A percentile compares a stretch with the other conserved stretches of the same genome.
Evolutionary conservation across 192 early-diverging fungal species (phyloP).

Genomic region (Phycomyces blakesleeanus): DNA sequence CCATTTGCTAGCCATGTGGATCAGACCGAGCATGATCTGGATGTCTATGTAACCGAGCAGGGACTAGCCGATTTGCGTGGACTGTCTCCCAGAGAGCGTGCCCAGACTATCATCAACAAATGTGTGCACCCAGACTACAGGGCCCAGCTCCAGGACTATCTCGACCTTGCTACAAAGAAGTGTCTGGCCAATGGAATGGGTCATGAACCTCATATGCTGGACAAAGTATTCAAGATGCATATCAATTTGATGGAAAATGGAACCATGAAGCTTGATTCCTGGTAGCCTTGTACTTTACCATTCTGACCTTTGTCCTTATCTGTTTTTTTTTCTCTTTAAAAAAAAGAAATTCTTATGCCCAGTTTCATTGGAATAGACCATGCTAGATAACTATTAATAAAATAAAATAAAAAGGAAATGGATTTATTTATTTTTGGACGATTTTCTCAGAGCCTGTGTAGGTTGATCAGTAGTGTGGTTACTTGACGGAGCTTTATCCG

Average conservation of each 20-base stretch:
- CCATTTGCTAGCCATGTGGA: slow-evolving; percentile 40
- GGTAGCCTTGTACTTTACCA: slow-evolving; percentile 16
- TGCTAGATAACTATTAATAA: too few relatives aligned
- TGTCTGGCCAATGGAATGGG: slow-evolving; percentile 35
- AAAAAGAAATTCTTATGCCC: too few relatives aligned
- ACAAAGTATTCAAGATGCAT: slow-evolving; percentile 45
- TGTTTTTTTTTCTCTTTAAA: too few relatives aligned
- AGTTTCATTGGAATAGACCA: too few relatives aligned
- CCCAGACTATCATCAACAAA: slow-evolving; percentile 41
- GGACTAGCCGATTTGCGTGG: slow-evolving; percentile 42
- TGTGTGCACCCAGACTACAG: slow-evolving; percentile 42
- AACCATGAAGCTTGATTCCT: slow-evolving; percentile 39
- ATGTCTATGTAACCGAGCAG: slow-evolving; percentile 42
- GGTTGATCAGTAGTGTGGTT: too few relatives aligned
- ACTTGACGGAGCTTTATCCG: too few relatives aligned
- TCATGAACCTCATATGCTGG: slow-evolving; percentile 43
- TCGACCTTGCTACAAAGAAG: slow-evolving; percentile 34
- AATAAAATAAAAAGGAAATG: too few relatives aligned
- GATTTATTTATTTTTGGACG: too few relatives aligned
- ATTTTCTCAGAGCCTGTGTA: too few relatives aligned
- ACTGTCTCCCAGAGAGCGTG: slow-evolving; percentile 37
- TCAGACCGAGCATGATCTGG: slow-evolving; percentile 43
- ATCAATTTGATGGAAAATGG: slow-evolving; percentile 37
- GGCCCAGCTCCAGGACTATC: slow-evolving; percentile 35
- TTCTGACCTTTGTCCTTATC: not conserved